phyloP scores from a whole-genome alignment of 331 rosid genomes.

The Rhamnella rubrinervis region DNA sequence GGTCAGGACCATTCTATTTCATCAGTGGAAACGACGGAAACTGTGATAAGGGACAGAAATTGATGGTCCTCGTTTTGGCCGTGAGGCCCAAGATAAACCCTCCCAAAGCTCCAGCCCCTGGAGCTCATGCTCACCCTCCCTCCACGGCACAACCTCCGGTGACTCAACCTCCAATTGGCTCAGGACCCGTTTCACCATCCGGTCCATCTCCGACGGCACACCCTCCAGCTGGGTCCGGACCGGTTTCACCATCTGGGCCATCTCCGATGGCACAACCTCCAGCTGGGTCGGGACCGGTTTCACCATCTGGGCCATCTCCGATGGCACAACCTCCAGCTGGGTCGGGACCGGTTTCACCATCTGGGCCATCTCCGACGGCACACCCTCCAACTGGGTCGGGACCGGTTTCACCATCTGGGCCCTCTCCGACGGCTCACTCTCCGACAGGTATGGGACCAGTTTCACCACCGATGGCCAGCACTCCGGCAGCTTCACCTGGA shows the following conservation, averaged over 20 bases:
- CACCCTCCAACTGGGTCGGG: neutral
- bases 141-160: slow-evolving; percentile 6
- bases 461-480: neutral
- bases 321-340: neutral
- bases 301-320: neutral
- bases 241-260: neutral
- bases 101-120: slow-evolving; percentile 6
- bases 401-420: neutral
- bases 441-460: neutral
- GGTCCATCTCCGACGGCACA: neutral
- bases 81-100: slow-evolving; percentile 20
- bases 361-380: neutral
- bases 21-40: slow-evolving; percentile 56
- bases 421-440: neutral
- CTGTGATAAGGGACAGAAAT: slow-evolving; percentile 77
- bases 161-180: neutral
- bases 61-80: slow-evolving; percentile 55
- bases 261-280: neutral
- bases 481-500: neutral
- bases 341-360: neutral
- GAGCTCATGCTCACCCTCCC: slow-evolving; percentile 16
- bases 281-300: too few species aligned
- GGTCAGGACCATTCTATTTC: slow-evolving; percentile 74
- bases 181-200: neutral
- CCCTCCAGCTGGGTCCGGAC: neutral